phyloP scores from a whole-genome alignment of 176 grass and related monocot genomes.

The Juncus effusus region DNA sequence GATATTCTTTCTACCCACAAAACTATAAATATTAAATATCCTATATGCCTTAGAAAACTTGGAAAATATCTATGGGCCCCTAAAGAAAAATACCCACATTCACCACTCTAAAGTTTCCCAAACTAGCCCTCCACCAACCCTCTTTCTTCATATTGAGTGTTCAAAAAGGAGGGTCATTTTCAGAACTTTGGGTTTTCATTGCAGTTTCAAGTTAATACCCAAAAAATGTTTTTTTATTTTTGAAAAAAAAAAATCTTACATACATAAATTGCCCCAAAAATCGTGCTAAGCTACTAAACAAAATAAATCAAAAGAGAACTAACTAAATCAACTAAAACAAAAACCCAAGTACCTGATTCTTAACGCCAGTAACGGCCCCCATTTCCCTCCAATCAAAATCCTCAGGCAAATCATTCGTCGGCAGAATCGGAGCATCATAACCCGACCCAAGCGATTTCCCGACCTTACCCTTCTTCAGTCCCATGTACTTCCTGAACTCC shows the following conservation, averaged over 20 bases:
- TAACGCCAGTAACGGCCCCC: slow-evolving; percentile 68
- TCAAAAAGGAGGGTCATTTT: too few relatives aligned
- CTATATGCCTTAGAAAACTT: too few relatives aligned
- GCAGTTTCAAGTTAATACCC: not conserved
- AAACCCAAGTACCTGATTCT: slow-evolving; percentile 53
- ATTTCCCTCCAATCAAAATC: slow-evolving; percentile 83
- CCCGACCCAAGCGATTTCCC: slow-evolving; percentile 27
- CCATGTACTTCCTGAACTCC: slow-evolving; percentile 76
- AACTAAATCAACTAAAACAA: not conserved
- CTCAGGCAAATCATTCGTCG: slow-evolving; percentile 56
- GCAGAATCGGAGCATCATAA: slow-evolving; percentile 54
- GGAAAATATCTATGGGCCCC: too few relatives aligned
- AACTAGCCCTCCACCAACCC: too few relatives aligned
- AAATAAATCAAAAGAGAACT: not conserved
- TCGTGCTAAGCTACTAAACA: not conserved
- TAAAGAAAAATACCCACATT: too few relatives aligned
- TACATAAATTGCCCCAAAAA: not conserved
- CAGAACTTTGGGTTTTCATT: too few relatives aligned
- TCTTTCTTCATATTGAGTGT: too few relatives aligned
- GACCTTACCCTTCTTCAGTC: slow-evolving; percentile 37
- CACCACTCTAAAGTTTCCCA: too few relatives aligned
- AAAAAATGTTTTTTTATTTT: too few relatives aligned
- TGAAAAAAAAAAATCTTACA: too few relatives aligned
- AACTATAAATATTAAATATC: too few relatives aligned
- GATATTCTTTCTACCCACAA: too few relatives aligned